These are phyloP conservation scores for Kodamaea sp. DNA, from an alignment of 1,139 yeast genomes.

Conservation along the genomic window DNA sequence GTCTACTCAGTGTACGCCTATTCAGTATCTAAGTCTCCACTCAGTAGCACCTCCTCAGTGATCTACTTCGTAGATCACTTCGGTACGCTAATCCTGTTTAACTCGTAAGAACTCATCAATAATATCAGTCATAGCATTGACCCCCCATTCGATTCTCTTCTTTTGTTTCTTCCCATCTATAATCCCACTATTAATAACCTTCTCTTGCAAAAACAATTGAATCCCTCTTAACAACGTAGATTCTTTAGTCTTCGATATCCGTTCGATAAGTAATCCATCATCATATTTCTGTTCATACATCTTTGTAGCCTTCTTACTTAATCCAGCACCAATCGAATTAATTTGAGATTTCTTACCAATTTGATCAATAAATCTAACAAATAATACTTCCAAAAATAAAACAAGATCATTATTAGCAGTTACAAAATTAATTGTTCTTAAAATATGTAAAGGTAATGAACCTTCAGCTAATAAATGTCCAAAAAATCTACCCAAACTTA, in stretches of 20 bases:
- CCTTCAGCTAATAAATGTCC: slow-evolving; percentile 75
- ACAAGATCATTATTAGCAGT: slow-evolving; percentile 64
- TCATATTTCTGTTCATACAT: slow-evolving; percentile 44
- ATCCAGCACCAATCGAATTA: slow-evolving; percentile 47
- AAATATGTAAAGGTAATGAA: slow-evolving; percentile 63
- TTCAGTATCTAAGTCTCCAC: too few relatives aligned
- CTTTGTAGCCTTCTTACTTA: slow-evolving; percentile 28
- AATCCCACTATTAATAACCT: slow-evolving; percentile 48
- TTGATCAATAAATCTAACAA: slow-evolving; percentile 63
- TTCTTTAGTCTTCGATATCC: slow-evolving; percentile 59
- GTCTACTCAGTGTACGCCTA: too few relatives aligned
- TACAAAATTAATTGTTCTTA: slow-evolving; percentile 72
- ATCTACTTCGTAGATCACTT: too few relatives aligned
- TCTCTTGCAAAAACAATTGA: slow-evolving; percentile 60
- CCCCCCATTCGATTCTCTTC: slow-evolving; percentile 70
- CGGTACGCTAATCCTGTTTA: slow-evolving; percentile 3
- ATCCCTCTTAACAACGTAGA: slow-evolving; percentile 65
- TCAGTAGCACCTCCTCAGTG: too few relatives aligned
- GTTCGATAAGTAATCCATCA: slow-evolving; percentile 51
- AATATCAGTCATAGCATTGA: slow-evolving; percentile 50
- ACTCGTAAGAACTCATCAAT: slow-evolving; percentile 45
- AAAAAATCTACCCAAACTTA: slow-evolving; percentile 76
- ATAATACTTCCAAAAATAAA: slow-evolving; percentile 68
- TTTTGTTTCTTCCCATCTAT: slow-evolving; percentile 57
- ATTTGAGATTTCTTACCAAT: slow-evolving; percentile 64